These are phyloP conservation scores for Crucibulum laeve DNA, from an alignment of 768 basidiomycete species.

Conservation along the genomic window DNA sequence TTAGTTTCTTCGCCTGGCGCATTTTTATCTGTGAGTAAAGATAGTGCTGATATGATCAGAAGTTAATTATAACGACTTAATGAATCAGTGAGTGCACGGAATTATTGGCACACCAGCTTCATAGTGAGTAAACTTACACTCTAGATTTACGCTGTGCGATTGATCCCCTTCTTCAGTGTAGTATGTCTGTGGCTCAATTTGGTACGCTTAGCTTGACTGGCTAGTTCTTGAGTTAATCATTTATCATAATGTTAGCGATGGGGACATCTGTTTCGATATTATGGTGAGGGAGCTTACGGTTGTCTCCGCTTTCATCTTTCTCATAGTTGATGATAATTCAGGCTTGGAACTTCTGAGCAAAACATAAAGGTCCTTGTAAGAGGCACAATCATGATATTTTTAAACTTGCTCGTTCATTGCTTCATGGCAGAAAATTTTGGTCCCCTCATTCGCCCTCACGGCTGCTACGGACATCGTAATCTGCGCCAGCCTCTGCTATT, in stretches of 20 bases:
- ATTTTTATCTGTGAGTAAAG: slow-evolving; percentile 9
- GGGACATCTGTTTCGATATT: background rate
- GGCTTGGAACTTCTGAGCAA: too few species aligned
- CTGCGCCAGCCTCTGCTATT: slow-evolving; percentile 6
- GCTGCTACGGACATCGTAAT: slow-evolving; percentile 8
- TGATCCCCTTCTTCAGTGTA: background rate
- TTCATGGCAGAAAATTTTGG: background rate
- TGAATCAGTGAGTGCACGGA: slow-evolving; percentile 5
- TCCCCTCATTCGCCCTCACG: slow-evolving; percentile 3
- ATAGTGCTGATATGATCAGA: background rate
- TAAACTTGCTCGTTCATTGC: too few species aligned
- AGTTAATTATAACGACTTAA: background rate
- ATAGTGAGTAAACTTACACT: background rate
- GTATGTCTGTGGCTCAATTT: background rate
- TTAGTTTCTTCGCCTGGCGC: slow-evolving; percentile 10
- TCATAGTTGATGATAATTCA: too few species aligned
- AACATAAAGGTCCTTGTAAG: too few species aligned
- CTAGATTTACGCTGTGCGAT: background rate
- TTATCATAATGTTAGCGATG: background rate
- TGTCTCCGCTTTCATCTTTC: too few species aligned
- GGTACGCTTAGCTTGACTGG: background rate
- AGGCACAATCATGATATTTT: too few species aligned
- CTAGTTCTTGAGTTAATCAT: too few species aligned
- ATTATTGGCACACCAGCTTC: slow-evolving; percentile 1
- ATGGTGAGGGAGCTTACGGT: background rate